Evolutionary conservation across 1,284 basidiomycete genomes (phyloP), one percentile per base, ranked within the genome.

Genomic region (Ceratobasidium papillatum): DNA sequence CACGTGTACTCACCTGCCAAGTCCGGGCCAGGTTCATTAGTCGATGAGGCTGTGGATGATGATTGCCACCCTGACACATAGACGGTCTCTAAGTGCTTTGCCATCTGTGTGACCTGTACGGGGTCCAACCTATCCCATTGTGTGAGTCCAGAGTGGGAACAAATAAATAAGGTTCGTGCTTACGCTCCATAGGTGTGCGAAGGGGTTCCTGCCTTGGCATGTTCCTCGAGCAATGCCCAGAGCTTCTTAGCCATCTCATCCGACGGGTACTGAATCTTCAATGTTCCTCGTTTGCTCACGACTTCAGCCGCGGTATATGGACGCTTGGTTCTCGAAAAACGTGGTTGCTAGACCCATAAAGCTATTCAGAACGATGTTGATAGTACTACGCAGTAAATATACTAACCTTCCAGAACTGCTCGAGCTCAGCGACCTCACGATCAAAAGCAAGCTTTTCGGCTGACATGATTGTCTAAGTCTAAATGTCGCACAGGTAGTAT

Each of bases 131-230:
- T 96, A 78, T 1, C 17, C 30, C 17, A 30, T 34, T 19, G 7
- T 3, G 32, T 30, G 2, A 61, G 38, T 64, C 14, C 14, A 32
- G 45, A 30, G 11, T 73, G 74, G 12, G 12, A 38, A 74, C 8
- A 14, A 22, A 5, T 17, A 14, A 12, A 45, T 3, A 54, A 69
- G 1, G 32, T 17, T 14, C 14, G 22, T 22, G 93, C 95, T 89
- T 81, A 96, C 94, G 96, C 96, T 85, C 97, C 97, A 82, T 99
- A 99, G 77, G 97, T 97, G 82, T 96, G 94, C 34, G 93, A 94
- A 0, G 93, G 92, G 19, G 94, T 93, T 34, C 90, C 87, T 72
- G 85, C 85, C 81, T 87, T 87, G 71, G 88, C 90, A 79, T 93
- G 93, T 77, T 90, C 84, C 61, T 86, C 84, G 77, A 97, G 87